Evolutionary conservation across 345 rosid species (phyloP).

Genomic region (Linum lewisii): DNA sequence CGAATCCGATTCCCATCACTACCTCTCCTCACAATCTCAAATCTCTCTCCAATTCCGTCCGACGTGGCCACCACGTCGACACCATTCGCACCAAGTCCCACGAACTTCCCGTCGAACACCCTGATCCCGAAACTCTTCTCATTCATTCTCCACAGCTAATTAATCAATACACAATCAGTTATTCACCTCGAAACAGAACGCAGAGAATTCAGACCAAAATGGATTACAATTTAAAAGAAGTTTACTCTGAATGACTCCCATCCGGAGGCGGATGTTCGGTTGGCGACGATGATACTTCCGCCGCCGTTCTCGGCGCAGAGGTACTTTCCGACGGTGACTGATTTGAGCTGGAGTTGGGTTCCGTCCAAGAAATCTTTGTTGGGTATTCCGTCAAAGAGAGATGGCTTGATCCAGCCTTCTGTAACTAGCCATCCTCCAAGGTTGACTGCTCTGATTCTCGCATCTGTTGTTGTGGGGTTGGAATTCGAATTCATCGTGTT

Average conservation of each 20-base stretch:
- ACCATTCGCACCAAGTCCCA: conserved; percentile 27
- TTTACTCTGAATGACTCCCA: conserved; percentile 58
- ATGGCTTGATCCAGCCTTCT: conserved; percentile 65
- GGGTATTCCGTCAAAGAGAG: conserved; percentile 54
- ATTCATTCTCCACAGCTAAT: conserved; percentile 52
- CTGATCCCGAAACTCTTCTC: conserved; percentile 34
- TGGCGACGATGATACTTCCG: conserved; percentile 43
- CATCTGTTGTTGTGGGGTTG: too few species aligned
- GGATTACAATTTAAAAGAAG: too few species aligned
- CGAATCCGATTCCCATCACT: conserved; percentile 27
- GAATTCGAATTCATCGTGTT: not conserved
- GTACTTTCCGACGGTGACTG: conserved; percentile 42
- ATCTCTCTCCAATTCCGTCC: conserved; percentile 21
- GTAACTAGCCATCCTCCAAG: conserved; percentile 69
- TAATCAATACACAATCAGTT: too few species aligned
- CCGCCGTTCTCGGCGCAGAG: conserved; percentile 50
- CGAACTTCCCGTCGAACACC: conserved; percentile 37
- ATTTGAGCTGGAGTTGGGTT: conserved; percentile 42
- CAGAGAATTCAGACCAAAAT: too few species aligned
- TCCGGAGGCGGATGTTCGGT: conserved; percentile 35
- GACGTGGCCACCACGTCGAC: conserved; percentile 19
- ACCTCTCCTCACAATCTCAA: conserved; percentile 37
- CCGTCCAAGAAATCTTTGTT: conserved; percentile 62
- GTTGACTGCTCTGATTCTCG: conserved; percentile 39
- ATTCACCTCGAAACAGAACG: not conserved